Evolutionary conservation across 352 stramenopile species (phyloP), one percentile per base, ranked within the genome.

Genomic region (Globisporangium barbulae): DNA sequence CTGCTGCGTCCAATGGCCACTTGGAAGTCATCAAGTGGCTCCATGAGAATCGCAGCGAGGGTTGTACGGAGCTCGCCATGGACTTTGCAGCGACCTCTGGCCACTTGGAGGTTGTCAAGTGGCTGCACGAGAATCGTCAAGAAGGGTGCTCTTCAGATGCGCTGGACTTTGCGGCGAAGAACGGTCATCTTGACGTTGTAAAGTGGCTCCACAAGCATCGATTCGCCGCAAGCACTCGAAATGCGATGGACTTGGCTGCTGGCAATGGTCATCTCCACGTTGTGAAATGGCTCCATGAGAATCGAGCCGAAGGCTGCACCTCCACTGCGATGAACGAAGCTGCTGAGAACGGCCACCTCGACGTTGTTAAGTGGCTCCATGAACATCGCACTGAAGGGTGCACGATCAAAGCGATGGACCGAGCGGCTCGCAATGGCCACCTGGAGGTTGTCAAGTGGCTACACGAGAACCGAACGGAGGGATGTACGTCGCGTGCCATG

Each of bases 281-380:
- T 21, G 41, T 47, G 17, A 17, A 47, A 17, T 53, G 47, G 25
- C 21, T 53, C 12, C 47, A 53, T 12, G 22, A 53, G 22, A 53
- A 35, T 31, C 47, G 47, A 35, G n/a, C 10, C 10, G 47, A 53
- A 31, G 22, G 47, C 13, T 53, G 47, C 22, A 53, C 2, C 9
- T 0, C 2, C 4, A 31, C n/a, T 35, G 47, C 49, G 5, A 22
- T 54, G 15, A 30, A 54, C 49, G 13, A 7, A 22, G 49, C 49
- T 12, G 49, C 49, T 5, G 3, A 21, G 13, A 39, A 39, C 2
- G 49, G 25, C 10, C 25, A 54, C 19, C 5, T 54, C 1, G 13
- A 22, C 13, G 25, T 54, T n/a, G 48, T 54, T 2, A n/a, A 54
- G 28, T 54, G 49, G 49, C 49, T 54, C 3, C 47, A 53, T 35